Evolutionary conservation across 1,139 yeast genomes (phyloP), one percentile per base, ranked within the genome.

Genomic region (Suhomyces panamericanus): DNA sequence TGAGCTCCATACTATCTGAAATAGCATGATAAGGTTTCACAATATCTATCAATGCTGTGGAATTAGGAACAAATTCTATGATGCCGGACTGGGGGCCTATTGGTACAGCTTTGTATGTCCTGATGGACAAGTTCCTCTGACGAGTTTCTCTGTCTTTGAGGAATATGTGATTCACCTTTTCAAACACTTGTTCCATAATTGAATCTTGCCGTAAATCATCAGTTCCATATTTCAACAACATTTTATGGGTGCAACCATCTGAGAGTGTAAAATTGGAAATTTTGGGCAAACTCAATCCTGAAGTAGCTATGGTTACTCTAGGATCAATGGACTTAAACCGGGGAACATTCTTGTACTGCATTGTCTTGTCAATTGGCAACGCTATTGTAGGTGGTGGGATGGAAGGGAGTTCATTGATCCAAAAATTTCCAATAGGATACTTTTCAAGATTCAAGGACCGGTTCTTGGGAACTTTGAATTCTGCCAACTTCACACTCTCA

Each of bases 171-270:
- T 91, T 89, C 15, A 90, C 96, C 59, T 90, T 88, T 24, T 77
- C 85, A 63, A 95, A 95, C 1, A 93, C 98, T 60, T 93, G 99
- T 60, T 91, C 96, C 99, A 95, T 95, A 49, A 93, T 88, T 0
- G 96, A 87, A 64, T 95, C 99, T 63, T 95, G 99, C 44, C 99
- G 71, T 44, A 93, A 67, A 64, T 95, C 99, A 64, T 95, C 99
- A 6, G 88, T 78, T 4, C 96, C 91, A 26, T 89, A 87, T 58
- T 95, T 95, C 53, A 90, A 70, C 16, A 93, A 68, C 58, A 85
- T 75, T 46, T 71, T 79, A 48, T 80, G 84, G 0, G 50, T 57
- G 0, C 63, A 53, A 0, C 97, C 98, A 57, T 81, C 77, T 0
- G 81, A 70, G 15, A 84, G 65, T 0, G 46, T 48, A 43, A 87